phyloP scores from a whole-genome alignment of 192 early-diverging fungal species.

The Haplosporangium gracile region DNA sequence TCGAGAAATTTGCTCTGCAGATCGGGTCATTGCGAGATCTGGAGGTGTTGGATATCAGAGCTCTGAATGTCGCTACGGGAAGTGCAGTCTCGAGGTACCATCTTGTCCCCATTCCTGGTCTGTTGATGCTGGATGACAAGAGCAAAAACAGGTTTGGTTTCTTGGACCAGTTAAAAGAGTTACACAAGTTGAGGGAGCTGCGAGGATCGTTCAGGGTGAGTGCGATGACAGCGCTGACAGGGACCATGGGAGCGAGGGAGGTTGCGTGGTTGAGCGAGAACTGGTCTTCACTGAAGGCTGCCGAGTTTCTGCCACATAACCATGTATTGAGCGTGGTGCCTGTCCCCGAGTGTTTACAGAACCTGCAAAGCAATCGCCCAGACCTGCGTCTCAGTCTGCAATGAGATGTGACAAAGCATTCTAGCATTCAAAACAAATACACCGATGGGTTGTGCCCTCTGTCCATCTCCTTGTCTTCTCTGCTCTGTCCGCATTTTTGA shows the following conservation, averaged over 20 bases:
- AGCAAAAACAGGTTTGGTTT: not conserved
- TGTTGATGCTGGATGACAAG: not conserved
- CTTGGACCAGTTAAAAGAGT: not conserved
- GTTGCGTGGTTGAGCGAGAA: constrained; percentile 6
- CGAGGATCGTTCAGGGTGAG: constrained; percentile 6
- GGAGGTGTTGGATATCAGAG: constrained; percentile 1
- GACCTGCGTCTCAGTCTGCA: not conserved
- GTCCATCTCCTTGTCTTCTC: too few species aligned
- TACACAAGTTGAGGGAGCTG: constrained; percentile 2
- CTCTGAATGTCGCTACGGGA: not conserved
- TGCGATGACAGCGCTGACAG: not conserved
- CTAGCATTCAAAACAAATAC: too few species aligned
- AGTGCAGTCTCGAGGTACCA: not conserved
- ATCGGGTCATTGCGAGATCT: not conserved
- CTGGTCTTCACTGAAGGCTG: not conserved
- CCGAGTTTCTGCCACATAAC: constrained; percentile 2
- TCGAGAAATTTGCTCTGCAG: not conserved
- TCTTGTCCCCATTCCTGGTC: not conserved
- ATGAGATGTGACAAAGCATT: not conserved
- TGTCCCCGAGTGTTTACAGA: not conserved
- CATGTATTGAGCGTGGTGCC: not conserved
- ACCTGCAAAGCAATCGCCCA: not conserved
- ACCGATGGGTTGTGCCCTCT: too few species aligned
- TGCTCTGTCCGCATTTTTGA: too few species aligned
- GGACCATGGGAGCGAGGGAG: not conserved